Conservation (phyloP, 2,329 filamentous ascomycete species). For the Exophiala xenobiotica region DNA sequence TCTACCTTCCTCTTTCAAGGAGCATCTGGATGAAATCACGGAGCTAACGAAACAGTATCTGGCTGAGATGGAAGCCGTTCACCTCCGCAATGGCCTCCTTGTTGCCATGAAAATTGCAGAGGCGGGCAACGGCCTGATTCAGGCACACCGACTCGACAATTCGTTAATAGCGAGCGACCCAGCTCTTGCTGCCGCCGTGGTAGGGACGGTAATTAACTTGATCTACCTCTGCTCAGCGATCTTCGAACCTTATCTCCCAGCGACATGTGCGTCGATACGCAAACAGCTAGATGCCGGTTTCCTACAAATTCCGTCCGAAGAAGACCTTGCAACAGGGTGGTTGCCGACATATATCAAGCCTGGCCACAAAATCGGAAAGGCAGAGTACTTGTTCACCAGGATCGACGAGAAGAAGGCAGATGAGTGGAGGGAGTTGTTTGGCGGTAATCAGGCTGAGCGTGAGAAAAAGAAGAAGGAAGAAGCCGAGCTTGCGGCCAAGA, state of each 20-base stretch:
- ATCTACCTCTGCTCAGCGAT: conserved; percentile 78
- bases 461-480: conserved; percentile 67
- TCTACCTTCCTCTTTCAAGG: conserved; percentile 42
- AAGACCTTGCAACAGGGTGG: conserved; percentile 59
- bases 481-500: conserved; percentile 38
- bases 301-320: conserved; percentile 58
- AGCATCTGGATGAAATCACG: conserved; percentile 50
- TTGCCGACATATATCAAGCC: conserved; percentile 58
- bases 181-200: conserved; percentile 59
- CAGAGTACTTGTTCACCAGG: conserved; percentile 75
- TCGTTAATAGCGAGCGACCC: conserved; percentile 59
- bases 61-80: conserved; percentile 59
- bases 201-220: conserved; percentile 80
- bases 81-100: conserved; percentile 56
- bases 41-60: conserved; percentile 56
- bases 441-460: conserved; percentile 65
- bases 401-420: conserved; percentile 80
- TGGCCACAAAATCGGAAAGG: conserved; percentile 78
- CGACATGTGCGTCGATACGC: conserved; percentile 72
- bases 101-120: conserved; percentile 59
- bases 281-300: conserved; percentile 67
- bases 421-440: conserved; percentile 77
- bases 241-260: conserved; percentile 80
- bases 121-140: conserved; percentile 59
- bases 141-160: conserved; percentile 63